Evolutionary conservation across 2,329 filamentous ascomycete genomes (phyloP), one percentile per base, ranked within the genome.

Genomic region (Endocalyx cinctus): DNA sequence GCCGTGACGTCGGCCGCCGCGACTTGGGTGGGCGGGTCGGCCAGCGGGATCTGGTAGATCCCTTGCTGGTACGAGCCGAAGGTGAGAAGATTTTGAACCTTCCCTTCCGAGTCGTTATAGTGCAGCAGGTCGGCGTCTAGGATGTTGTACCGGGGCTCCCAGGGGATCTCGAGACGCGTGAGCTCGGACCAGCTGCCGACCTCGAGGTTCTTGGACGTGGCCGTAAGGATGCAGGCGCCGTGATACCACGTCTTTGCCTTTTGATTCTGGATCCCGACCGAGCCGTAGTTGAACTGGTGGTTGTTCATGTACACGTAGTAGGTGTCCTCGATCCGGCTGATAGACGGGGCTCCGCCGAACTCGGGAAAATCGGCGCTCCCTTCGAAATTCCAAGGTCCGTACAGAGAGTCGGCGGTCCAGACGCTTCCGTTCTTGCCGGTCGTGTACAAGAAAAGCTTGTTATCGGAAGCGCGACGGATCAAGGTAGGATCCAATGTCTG

Each of bases 61-160:
- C 48, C 46, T 18, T 44, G 36, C 32, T 51, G 48, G 38, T 51
- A 49, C 23, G 46, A 49, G 17, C 46, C 45, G 25, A 48, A 49
- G 3, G 42, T 34, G 13, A 49, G 37, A 13, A 46, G 33, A n/a
- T 38, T 28, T 6, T 35, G 35, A 13, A 31, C 34, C 0, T 34
- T 32, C 5, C 27, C 41, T 11, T 41, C 39, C 15, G 33, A 38
- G 16, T 42, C 27, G 10, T 38, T 42, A 10, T 49, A 26, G 6
- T 37, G 41, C 10, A 51, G 27, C 8, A 51, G 40, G 3, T 37
- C 33, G 6, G 38, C 41, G 35, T 51, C 46, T 3, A 51, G 46
- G 26, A 46, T 38, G 35, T 49, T 51, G 37, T 48, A 51, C 13
- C 33, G 30, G 31, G 36, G 29, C 6, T 35, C 34, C 48, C 48